These are phyloP conservation scores for Clavulina sp. DNA, from an alignment of 768 basidiomycete species.

Conservation along the genomic window DNA sequence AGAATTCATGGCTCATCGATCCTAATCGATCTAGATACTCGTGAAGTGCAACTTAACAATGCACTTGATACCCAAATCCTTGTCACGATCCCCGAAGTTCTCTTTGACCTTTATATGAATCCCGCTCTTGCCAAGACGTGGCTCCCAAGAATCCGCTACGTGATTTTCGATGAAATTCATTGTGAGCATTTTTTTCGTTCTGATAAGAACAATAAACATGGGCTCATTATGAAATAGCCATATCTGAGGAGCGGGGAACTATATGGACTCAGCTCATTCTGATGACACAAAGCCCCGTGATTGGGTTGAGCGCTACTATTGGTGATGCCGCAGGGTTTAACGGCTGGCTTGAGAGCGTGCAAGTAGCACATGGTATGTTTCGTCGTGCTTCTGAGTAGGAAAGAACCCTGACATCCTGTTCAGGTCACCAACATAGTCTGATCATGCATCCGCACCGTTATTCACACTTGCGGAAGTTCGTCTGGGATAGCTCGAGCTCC, in stretches of 20 bases:
- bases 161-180: slow-evolving; percentile 47
- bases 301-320: slow-evolving; percentile 57
- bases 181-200: slow-evolving; percentile 8
- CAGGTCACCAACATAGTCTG: slow-evolving; percentile 33
- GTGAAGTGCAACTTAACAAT: slow-evolving; percentile 45
- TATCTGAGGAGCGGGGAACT: slow-evolving; percentile 50
- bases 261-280: slow-evolving; percentile 64
- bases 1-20: neutral
- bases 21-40: slow-evolving; percentile 22
- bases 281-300: slow-evolving; percentile 51
- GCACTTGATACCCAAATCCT: slow-evolving; percentile 53
- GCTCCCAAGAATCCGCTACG: slow-evolving; percentile 48
- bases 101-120: slow-evolving; percentile 51
- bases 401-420: neutral
- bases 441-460: slow-evolving; percentile 52
- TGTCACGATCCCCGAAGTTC: slow-evolving; percentile 55
- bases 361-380: slow-evolving; percentile 29
- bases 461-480: slow-evolving; percentile 54
- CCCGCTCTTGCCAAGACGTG: slow-evolving; percentile 43
- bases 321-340: slow-evolving; percentile 49
- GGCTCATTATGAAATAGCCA: slow-evolving; percentile 17
- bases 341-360: slow-evolving; percentile 44
- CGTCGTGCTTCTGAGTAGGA: neutral
- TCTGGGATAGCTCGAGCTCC: slow-evolving; percentile 27
- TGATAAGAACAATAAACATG: neutral